These are phyloP conservation scores for Suillus paluster DNA, from an alignment of 768 basidiomycete genomes.

Conservation along the genomic window DNA sequence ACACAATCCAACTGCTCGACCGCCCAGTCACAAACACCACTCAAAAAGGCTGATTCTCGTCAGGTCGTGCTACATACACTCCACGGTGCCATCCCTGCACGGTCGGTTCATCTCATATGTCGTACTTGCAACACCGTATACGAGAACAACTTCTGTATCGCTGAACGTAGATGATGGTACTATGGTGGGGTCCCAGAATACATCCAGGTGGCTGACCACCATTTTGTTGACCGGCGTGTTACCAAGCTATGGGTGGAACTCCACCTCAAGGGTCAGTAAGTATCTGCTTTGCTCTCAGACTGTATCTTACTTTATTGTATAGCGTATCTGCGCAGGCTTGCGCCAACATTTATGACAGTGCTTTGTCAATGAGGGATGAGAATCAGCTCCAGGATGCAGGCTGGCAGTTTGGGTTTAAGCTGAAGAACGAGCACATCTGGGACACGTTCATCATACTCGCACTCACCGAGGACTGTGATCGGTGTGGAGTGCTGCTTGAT, in stretches of 20 bases:
- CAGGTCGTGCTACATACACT: neutral
- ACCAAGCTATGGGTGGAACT: constrained; percentile 12
- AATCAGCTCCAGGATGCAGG: neutral
- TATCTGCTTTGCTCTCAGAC: neutral
- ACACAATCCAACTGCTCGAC: too few relatives aligned
- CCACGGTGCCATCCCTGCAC: neutral
- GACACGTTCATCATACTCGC: constrained; percentile 26
- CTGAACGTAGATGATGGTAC: constrained; percentile 4
- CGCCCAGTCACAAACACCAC: neutral
- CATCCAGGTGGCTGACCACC: constrained; percentile 19
- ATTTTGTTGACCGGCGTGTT: constrained; percentile 21
- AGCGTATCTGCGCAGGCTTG: neutral
- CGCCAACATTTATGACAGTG: neutral
- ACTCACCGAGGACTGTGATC: constrained; percentile 25
- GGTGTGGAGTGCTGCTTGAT: constrained; percentile 11
- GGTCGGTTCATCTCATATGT: neutral
- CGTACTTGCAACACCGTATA: neutral
- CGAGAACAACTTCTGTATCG: neutral
- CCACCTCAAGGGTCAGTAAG: neutral
- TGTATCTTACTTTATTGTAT: too few relatives aligned
- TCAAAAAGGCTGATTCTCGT: neutral
- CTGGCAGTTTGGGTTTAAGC: constrained; percentile 10
- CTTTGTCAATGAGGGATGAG: neutral
- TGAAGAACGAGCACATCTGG: constrained; percentile 26
- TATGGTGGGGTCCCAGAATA: constrained; percentile 17